Evolutionary conservation across 2,329 filamentous ascomycete species (phyloP).

Genomic region (Fusarium pininemorale): DNA sequence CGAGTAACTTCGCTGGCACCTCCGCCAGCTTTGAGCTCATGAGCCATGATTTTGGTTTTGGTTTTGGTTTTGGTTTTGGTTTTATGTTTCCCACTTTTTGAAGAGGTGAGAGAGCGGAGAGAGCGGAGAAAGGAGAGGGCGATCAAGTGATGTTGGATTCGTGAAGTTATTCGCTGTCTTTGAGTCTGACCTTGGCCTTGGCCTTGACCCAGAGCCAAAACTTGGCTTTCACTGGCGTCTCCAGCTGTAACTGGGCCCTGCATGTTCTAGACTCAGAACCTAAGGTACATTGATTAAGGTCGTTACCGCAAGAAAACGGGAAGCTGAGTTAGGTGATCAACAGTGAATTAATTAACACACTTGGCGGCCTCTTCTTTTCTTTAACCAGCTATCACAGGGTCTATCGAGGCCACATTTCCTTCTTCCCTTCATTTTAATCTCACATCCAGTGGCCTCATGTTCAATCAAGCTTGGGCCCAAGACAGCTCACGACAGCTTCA

Average conservation of each 20-base stretch:
- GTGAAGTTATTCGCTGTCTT: constrained; percentile 36
- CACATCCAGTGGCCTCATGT: not conserved
- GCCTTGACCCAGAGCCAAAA: not conserved
- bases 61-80: not conserved
- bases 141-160: constrained; percentile 29
- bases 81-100: not conserved
- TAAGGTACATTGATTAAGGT: not conserved
- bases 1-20: constrained; percentile 55
- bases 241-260: constrained; percentile 22
- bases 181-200: not conserved
- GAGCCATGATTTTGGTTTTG: constrained; percentile 16
- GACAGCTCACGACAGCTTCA: constrained; percentile 19
- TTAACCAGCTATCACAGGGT: not conserved
- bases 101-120: constrained; percentile 9
- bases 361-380: not conserved
- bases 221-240: constrained; percentile 2
- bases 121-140: constrained; percentile 30
- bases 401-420: not conserved
- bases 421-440: not conserved
- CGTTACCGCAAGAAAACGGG: not conserved
- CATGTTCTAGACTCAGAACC: constrained; percentile 18
- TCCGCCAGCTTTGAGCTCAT: constrained; percentile 55
- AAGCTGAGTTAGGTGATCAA: not conserved
- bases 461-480: constrained; percentile 1
- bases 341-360: not conserved